A percentile compares a stretch with the other conserved stretches of the same genome.
Conservation (phyloP, 78 protist species). For the Dictyostelium intermedium region DNA sequence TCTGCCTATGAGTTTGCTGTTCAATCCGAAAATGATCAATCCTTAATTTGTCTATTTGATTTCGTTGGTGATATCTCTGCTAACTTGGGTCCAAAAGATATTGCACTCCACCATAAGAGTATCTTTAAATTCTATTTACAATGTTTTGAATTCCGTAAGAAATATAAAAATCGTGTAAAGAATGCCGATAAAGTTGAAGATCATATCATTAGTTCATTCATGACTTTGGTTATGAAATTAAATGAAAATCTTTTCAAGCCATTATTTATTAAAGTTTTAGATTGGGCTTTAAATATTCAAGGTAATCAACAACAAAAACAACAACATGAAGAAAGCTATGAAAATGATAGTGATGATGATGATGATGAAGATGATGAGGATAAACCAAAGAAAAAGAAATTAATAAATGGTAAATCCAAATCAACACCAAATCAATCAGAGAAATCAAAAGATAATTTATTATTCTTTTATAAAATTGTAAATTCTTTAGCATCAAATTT, state of each 20-base stretch:
- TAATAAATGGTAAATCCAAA: background rate
- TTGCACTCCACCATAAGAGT: conserved; percentile 61
- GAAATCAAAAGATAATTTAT: conserved; percentile 6
- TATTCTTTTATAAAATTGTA: conserved; percentile 55
- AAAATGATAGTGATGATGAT: background rate
- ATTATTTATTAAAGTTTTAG: conserved; percentile 58
- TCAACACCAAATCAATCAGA: background rate
- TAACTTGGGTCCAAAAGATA: conserved; percentile 50
- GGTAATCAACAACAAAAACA: background rate
- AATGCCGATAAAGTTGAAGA: conserved; percentile 61
- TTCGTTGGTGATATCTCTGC: conserved; percentile 54
- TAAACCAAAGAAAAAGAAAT: conserved; percentile 6
- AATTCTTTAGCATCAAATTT: conserved; percentile 26
- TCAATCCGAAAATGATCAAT: conserved; percentile 39
- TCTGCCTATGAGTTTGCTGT: conserved; percentile 74
- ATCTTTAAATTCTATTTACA: conserved; percentile 65
- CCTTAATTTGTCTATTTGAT: conserved; percentile 51
- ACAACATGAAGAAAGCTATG: background rate
- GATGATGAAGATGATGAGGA: background rate
- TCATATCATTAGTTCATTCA: conserved; percentile 22
- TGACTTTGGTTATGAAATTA: conserved; percentile 60
- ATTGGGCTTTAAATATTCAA: conserved; percentile 40
- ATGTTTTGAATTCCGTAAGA: conserved; percentile 60
- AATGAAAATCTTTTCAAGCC: conserved; percentile 74
- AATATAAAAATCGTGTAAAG: background rate